Evolutionary conservation across 768 basidiomycete genomes (phyloP), one percentile per base, ranked within the genome.

Genomic region (Hericium coralloides): DNA sequence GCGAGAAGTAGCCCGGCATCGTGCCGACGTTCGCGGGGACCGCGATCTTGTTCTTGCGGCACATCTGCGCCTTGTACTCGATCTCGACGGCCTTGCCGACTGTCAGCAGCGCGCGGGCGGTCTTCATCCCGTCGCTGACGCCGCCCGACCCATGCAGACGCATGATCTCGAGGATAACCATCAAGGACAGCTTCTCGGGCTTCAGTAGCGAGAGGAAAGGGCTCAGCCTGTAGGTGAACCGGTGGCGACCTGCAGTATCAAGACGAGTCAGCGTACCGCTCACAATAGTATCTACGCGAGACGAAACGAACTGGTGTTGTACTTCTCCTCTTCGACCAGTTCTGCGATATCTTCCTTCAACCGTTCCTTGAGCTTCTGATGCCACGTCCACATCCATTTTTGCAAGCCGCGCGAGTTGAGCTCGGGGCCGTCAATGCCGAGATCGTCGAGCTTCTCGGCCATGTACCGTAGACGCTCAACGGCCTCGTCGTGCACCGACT

Each of bases 121-220:
- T 87, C 70, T 97, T 95, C 86, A 95, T 91, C 4, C 94, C 95
- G 41, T 85, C 82, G 0, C 75, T 64, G n/a, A 93, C 76, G 12
- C 90, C 89, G 6, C 90, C 88, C 1, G 80, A 75, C 6, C 89
- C 86, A 36, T 85, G 81, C 12, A 93, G 68, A 5, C 89, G 81
- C 86, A 98, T 88, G 43, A 92, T 68, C 68, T 97, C 94, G 38
- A 94, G 77, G 63, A 98, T 92, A 10, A 90, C 89, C 64, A 98
- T 83, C 17, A 95, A 74, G 0, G 92, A 93, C 7, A 98, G 78
- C 59, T 85, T 88, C 53, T 90, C 83, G 0, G 89, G 76, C 17
- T 82, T 79, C 23, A 98, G 76, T 2, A 95, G 80, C 4, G 77
- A 73, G 17, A 97, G 74, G 73, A 92, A 95, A 8, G 90, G 88